These are phyloP conservation scores for Sporobolomyces roseus DNA, from an alignment of 768 basidiomycete species.

Conservation along the genomic window DNA sequence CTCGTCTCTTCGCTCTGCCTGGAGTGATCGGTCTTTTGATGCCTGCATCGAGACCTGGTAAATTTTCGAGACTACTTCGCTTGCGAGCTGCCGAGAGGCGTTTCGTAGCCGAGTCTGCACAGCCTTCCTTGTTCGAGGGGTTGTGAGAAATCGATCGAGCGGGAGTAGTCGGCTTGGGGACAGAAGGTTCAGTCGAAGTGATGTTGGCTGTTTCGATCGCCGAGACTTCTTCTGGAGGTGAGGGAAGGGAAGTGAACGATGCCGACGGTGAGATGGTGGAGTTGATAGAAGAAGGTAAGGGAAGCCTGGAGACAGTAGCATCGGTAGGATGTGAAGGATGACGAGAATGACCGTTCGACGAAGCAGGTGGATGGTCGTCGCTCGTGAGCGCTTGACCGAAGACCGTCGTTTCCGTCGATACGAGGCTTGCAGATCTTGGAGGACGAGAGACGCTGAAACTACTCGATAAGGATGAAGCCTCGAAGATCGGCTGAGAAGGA, in stretches of 20 bases:
- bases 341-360: not conserved
- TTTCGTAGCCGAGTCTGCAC: not conserved
- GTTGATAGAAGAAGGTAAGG: too few relatives aligned
- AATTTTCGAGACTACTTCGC: not conserved
- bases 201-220: too few relatives aligned
- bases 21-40: conserved; percentile 12
- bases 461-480: not conserved
- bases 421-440: not conserved
- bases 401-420: conserved; percentile 13
- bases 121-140: not conserved
- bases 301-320: too few relatives aligned
- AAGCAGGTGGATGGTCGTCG: not conserved
- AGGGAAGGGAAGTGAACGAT: too few relatives aligned
- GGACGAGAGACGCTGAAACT: not conserved
- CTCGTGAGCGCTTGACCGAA: conserved; percentile 14
- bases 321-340: not conserved
- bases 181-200: too few relatives aligned
- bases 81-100: not conserved
- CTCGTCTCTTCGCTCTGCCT: not conserved
- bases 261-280: not conserved
- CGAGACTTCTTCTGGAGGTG: too few relatives aligned
- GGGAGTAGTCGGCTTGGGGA: not conserved
- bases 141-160: not conserved
- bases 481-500: conserved; percentile 1
- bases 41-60: conserved; percentile 5